Evolutionary conservation across 2,329 filamentous ascomycete genomes (phyloP), one percentile per base, ranked within the genome.

Genomic region (Aspergillus japonicus): DNA sequence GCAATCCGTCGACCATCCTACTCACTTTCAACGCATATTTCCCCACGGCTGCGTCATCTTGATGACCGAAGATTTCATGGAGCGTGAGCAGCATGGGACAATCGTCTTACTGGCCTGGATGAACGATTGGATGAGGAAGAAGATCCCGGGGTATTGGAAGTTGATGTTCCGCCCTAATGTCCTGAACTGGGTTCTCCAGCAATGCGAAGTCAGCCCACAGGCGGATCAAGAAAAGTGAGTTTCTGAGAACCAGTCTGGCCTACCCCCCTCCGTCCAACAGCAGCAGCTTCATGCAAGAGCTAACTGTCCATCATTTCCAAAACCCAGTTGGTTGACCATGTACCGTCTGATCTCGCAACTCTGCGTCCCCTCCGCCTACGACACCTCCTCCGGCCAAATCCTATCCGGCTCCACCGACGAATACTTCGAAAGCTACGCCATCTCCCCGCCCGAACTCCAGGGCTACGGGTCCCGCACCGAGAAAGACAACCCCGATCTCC

Each of bases 41-140:
- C 73, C 73, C 6, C 62, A 70, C 50, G 77, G 77, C 7, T 66
- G 64, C 8, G 73, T 73, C 1, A 69, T 78, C 26, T 68, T 80
- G 6, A 60, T 80, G 16, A 78, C 78, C 1, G 77, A 79, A 59
- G 77, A 78, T 49, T 66, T 76, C 12, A 72, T 78, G 57, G 33
- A 72, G 61, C 56, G 62, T 48, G 68, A 75, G 7, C 66, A 71
- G 0, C 63, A 71, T 19, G 66, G 59, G 21, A 68, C 74, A 1
- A 50, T 75, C 2, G 62, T 71, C 5, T 68, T 77, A 2, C 58
- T 80, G n/a, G 61, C 62, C 16, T 79, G 76, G 77, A 76, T 79
- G 55, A 56, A 56, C 21, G 60, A 65, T 0, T 66, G 56, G 29
- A 35, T 62, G 7, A 64, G 48, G 19, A 60, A 57, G 7, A 73